Base-by-base conservation (phyloP, 2,329 filamentous ascomycete species). In the Bipolaris bicolor region DNA sequence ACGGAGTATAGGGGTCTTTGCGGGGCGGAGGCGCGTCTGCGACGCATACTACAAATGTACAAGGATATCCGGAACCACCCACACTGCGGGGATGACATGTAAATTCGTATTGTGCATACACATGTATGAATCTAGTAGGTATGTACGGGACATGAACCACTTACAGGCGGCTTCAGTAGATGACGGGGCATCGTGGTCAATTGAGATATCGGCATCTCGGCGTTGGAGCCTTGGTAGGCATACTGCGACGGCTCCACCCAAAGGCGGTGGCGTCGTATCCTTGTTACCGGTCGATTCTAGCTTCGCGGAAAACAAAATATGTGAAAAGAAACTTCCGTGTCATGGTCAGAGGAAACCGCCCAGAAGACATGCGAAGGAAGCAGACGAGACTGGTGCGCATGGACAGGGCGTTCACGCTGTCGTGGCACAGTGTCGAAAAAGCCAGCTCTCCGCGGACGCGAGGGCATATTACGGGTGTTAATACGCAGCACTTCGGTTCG, bases 401-500 rank as follows among this genome's bases (percentile, higher is more conserved):
- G n/a, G 22, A 48, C 40, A 24, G 6, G 24, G 43, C 24, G 29
- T 51, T 43, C 36, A 22, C 29, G 29, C 40, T 43, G 34, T 46
- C 29, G 7, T 13, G 10, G 3, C 29, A 31, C 10, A 13, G 5
- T 26, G 24, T 26, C 24, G 24, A 26, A 26, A 26, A 7, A 26
- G 31, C 39, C 31, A 36, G n/a, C 15, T 37, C 45, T 43, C 36
- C 18, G 49, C 49, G 22, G 22, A 41, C 6, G 36, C 26, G 24
- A 47, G 20, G 18, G 44, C 48, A 22, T 10, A 16, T 31, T n/a
- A 44, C 39, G 22, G 22, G 16, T 24, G 43, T 34, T 11, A 34
- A 50, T 31, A 50, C 45, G 18, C 24, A 44, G 36, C 45, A 11
- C 16, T 45, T 68, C 66, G 66, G 66, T 13, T 48, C 44, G 41